These are phyloP conservation scores for Amanita subjunquillea DNA, from an alignment of 768 basidiomycete genomes.

Conservation along the genomic window DNA sequence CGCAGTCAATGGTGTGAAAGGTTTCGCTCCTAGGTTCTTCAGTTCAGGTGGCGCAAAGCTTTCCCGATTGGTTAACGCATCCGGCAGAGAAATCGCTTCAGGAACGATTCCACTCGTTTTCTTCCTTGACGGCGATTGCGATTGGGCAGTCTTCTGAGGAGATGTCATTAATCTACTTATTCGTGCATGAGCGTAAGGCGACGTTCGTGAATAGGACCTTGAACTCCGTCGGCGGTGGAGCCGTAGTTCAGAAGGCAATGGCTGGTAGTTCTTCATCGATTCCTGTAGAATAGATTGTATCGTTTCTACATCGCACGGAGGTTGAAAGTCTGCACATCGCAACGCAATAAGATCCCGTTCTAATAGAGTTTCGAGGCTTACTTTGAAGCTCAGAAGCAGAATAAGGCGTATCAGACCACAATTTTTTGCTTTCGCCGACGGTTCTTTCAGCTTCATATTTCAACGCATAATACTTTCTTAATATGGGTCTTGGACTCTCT, in stretches of 20 bases:
- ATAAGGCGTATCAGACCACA: conserved; percentile 2
- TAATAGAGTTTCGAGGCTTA: not conserved
- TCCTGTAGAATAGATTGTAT: conserved; percentile 2
- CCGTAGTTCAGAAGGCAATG: conserved; percentile 1
- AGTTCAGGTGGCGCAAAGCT: not conserved
- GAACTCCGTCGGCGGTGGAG: not conserved
- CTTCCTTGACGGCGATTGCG: not conserved
- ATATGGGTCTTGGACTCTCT: not conserved
- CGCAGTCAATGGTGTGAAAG: not conserved
- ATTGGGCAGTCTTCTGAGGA: not conserved
- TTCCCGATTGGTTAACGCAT: not conserved
- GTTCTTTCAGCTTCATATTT: not conserved
- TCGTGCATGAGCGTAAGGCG: not conserved
- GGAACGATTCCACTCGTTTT: not conserved
- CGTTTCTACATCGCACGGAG: not conserved
- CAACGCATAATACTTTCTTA: not conserved
- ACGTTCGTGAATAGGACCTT: not conserved
- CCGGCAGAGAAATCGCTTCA: not conserved
- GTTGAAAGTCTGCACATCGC: not conserved
- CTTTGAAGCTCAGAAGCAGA: conserved; percentile 1
- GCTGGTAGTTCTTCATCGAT: conserved; percentile 1
- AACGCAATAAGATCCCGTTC: not conserved
- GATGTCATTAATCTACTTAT: not conserved
- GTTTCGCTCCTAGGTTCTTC: not conserved
- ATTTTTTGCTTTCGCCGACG: conserved; percentile 2